These are phyloP conservation scores for Arabidopsis hybrid DNA, from an alignment of 441 rosid species.

Conservation along the genomic window DNA sequence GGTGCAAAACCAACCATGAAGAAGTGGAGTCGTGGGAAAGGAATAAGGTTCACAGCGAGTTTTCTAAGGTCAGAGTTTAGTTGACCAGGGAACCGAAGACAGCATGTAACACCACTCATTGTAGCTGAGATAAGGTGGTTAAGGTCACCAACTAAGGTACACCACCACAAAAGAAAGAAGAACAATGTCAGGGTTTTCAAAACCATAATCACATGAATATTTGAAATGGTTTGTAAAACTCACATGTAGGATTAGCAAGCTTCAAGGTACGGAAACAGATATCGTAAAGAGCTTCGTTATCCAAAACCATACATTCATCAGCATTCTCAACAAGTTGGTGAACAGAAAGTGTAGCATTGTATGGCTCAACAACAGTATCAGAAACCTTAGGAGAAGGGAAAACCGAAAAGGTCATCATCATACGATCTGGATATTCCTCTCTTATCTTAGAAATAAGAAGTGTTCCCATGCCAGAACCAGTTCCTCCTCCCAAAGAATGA, in stretches of 20 bases:
- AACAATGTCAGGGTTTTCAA: conserved; percentile 18
- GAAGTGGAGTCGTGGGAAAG: conserved; percentile 76
- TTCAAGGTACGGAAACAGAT: conserved; percentile 91
- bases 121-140: conserved; percentile 74
- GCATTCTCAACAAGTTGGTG: conserved; percentile 97
- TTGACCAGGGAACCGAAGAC: conserved; percentile 75
- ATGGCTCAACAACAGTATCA: conserved; percentile 95
- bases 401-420: conserved; percentile 97
- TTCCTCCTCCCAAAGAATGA: conserved; percentile 56
- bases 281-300: conserved; percentile 91
- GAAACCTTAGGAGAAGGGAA: conserved; percentile 97
- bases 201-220: conserved; percentile 42
- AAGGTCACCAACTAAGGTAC: conserved; percentile 61
- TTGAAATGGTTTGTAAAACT: conserved; percentile 23
- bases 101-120: conserved; percentile 72
- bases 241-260: conserved; percentile 72
- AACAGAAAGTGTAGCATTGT: conserved; percentile 94
- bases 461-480: conserved; percentile 63
- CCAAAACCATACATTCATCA: conserved; percentile 97
- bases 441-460: conserved; percentile 55
- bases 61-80: conserved; percentile 72
- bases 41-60: conserved; percentile 72
- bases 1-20: conserved; percentile 85
- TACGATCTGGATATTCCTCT: conserved; percentile 52
- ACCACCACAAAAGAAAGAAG: not conserved